Evolutionary conservation across 108 stramenopile species (phyloP), one percentile per base, ranked within the genome.

Genomic region (Fragilaria crotonensis): DNA sequence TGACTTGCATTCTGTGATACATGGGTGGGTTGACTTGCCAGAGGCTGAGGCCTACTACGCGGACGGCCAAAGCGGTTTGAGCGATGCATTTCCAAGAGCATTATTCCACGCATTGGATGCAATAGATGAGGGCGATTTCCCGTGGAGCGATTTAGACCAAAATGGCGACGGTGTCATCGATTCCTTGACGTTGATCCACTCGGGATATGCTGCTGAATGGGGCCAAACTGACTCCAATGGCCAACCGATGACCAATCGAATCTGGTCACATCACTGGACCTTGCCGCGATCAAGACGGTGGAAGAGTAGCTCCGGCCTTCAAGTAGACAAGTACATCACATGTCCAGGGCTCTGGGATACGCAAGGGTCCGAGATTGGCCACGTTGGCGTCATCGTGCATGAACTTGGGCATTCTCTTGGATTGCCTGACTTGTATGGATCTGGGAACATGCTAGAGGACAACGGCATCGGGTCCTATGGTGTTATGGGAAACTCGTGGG

Each of bases 171-270:
- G 62, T 18, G 3, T 25, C 17, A 68, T 74, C 54, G 87, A 89
- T 60, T 64, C 63, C 18, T 68, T 89, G 20, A 76, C 80, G 19
- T 48, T 89, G 18, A 59, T 85, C 19, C 78, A 80, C 32, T 70
- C 70, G 19, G 84, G 87, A 22, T 83, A 79, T 45, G 81, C 78
- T 2, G 87, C 87, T 17, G 87, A 89, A 48, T 70, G 68, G 31
- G 78, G 73, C 1, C 64, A 70, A 7, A 48, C 27, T 22, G 81
- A 83, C 54, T 67, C 65, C 25, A 21, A 59, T 33, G 57, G 52
- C 21, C 57, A 19, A 62, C 59, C 19, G 21, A 50, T 49, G 28
- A 30, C 27, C 0, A 25, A 58, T 48, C 68, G 73, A 11, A 70
- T 75, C 33, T 75, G 73, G 73, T 59, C 57, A 21, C 73, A 75